These are phyloP conservation scores for Ustilago lituana DNA, from an alignment of 1,284 basidiomycete species.

Conservation along the genomic window DNA sequence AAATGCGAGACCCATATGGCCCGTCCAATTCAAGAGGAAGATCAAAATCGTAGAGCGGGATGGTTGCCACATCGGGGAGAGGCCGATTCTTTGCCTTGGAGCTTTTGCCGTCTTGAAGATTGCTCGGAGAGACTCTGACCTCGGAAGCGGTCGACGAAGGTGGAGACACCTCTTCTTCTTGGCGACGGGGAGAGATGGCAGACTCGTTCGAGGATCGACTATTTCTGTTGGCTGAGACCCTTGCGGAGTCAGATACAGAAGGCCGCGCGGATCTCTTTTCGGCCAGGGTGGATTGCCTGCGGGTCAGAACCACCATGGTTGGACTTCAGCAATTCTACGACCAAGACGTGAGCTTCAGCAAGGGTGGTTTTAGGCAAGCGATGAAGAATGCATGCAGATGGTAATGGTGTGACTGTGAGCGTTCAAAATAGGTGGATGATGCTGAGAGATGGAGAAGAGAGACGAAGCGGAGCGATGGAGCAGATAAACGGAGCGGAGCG, in stretches of 20 bases:
- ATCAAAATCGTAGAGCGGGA: slow-evolving; percentile 43
- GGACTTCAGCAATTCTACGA: not conserved
- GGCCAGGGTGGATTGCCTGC: slow-evolving; percentile 13
- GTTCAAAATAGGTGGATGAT: too few relatives aligned
- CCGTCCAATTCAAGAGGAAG: slow-evolving; percentile 28
- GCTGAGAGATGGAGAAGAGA: not conserved
- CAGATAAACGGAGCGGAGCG: too few relatives aligned
- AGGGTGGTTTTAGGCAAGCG: not conserved
- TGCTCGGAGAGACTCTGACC: not conserved
- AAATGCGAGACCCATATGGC: slow-evolving; percentile 8
- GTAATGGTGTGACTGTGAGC: not conserved
- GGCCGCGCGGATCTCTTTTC: not conserved
- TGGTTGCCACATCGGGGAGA: slow-evolving; percentile 14
- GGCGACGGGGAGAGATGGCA: not conserved
- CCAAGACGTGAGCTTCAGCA: not conserved
- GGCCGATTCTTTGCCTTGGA: not conserved
- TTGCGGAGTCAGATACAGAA: not conserved
- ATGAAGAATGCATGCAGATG: not conserved
- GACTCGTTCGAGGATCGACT: not conserved
- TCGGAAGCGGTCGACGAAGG: not conserved
- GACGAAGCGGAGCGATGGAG: too few relatives aligned
- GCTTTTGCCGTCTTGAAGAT: not conserved
- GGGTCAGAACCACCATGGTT: slow-evolving; percentile 22
- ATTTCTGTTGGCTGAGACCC: not conserved
- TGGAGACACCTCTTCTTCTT: too few relatives aligned